Evolutionary conservation across 2,329 filamentous ascomycete genomes (phyloP), one percentile per base, ranked within the genome.

Genomic region (Thielaviopsis euricoi): DNA sequence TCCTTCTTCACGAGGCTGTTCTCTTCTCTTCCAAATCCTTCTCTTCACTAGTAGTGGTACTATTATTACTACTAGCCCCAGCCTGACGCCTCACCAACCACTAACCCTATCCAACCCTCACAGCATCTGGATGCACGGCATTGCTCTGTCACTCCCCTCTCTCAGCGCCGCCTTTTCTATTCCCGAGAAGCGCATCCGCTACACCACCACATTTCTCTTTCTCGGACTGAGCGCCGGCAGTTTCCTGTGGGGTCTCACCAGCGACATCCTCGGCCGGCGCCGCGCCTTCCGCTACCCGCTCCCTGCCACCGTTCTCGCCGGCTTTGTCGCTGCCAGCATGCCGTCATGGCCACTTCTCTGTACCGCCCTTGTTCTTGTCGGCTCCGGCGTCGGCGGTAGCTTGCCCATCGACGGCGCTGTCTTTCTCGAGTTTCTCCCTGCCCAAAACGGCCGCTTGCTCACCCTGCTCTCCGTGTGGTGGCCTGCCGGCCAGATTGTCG

Each of bases 381-480:
- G 84, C 43, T 77, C 84, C 40, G 84, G 85, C 40, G 82, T 87
- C 6, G 85, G 84, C 23, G 87, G 88, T 5, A 91, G 88, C 65
- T 71, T 90, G 21, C 85, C 85, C 0, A 85, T 90, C 0, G 87
- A 91, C 67, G 86, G 86, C 37, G 85, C 87, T 0, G 73, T 93
- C 2, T 93, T 94, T 67, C 76, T 94, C 43, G 89, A 95, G 66
- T 91, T 91, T 63, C 71, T 94, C 0, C 89, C 89, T 0, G 83
- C 85, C 59, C 79, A 83, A 0, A 85, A 81, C n/a, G 82, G 81
- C 62, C 81, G 82, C 33, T 76, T 93, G 15, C 73, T 93, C 29
- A 93, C 87, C 0, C 74, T 91, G 53, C 74, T 94, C n/a, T 89
- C 86, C 6, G 79, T 89, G 7, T 93, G 87, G 85, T 95, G 89